Percentiles rank a stretch among this genome's conserved stretches.
phyloP scores from a whole-genome alignment of 805 yeast genomes.

The Yarrowia porcina region DNA sequence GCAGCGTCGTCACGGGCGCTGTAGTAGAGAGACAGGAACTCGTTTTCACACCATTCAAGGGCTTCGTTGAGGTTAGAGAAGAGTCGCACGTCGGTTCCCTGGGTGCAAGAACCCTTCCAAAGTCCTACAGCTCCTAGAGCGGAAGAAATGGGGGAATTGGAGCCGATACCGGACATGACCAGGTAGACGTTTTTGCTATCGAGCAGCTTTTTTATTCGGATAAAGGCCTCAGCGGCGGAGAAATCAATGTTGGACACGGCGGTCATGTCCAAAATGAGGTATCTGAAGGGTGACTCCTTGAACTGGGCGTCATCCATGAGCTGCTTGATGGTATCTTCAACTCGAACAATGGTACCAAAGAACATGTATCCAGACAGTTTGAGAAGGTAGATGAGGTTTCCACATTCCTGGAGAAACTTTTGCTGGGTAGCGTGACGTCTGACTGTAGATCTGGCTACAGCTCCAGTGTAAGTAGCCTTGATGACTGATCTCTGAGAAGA shows the following conservation, averaged over 20 bases:
- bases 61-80: constrained; percentile 82
- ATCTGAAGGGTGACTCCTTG: constrained; percentile 60
- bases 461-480: constrained; percentile 78
- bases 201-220: constrained; percentile 75
- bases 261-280: constrained; percentile 78
- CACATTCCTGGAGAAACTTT: constrained; percentile 77
- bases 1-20: constrained; percentile 36
- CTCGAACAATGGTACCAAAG: constrained; percentile 92
- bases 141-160: constrained; percentile 60
- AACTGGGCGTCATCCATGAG: constrained; percentile 57
- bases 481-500: constrained; percentile 83
- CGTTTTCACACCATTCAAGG: constrained; percentile 95
- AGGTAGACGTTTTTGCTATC: constrained; percentile 66
- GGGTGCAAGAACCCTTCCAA: constrained; percentile 49
- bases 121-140: constrained; percentile 82
- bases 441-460: constrained; percentile 86
- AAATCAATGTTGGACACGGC: constrained; percentile 79
- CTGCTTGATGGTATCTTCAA: constrained; percentile 69
- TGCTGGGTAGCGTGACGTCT: constrained; percentile 87
- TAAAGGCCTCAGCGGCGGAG: constrained; percentile 94
- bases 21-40: constrained; percentile 65
- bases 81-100: constrained; percentile 48
- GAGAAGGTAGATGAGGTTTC: constrained; percentile 83
- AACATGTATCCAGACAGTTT: constrained; percentile 86
- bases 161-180: constrained; percentile 72